A percentile compares a stretch with the other conserved stretches of the same genome.
phyloP scores from a whole-genome alignment of 768 basidiomycete genomes.

The Russula sp. region DNA sequence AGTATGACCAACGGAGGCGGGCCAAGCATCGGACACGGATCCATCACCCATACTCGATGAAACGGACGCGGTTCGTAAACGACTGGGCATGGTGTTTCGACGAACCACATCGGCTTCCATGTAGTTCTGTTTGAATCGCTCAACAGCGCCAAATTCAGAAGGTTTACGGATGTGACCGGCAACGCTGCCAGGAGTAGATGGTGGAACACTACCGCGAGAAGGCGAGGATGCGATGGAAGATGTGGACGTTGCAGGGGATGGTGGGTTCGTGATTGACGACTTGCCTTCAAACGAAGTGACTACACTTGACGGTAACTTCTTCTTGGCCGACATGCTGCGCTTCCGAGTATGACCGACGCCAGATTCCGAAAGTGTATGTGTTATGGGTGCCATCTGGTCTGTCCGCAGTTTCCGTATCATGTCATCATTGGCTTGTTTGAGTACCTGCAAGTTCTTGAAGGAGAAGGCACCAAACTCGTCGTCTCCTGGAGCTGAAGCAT shows the following conservation, averaged over 20 bases:
- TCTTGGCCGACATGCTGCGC: constrained; percentile 71
- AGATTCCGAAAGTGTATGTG: constrained; percentile 70
- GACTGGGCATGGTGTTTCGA: constrained; percentile 81
- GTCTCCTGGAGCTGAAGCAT: constrained; percentile 52
- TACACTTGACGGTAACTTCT: constrained; percentile 79
- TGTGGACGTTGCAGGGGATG: constrained; percentile 88
- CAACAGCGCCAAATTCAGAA: constrained; percentile 83
- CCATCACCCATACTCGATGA: constrained; percentile 74
- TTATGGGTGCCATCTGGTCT: constrained; percentile 78
- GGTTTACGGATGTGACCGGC: constrained; percentile 75
- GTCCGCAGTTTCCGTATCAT: constrained; percentile 93
- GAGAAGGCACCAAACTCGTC: constrained; percentile 98
- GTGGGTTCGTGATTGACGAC: constrained; percentile 65
- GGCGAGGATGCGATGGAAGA: constrained; percentile 90
- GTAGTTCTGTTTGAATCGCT: constrained; percentile 83
- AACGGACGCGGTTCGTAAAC: constrained; percentile 80
- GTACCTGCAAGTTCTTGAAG: constrained; percentile 93
- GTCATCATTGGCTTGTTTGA: constrained; percentile 99
- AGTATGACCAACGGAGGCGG: constrained; percentile 53
- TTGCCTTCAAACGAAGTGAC: constrained; percentile 66
- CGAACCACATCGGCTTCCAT: constrained; percentile 68
- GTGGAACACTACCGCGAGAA: constrained; percentile 68
- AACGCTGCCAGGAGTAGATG: constrained; percentile 66
- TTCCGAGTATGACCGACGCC: constrained; percentile 57
- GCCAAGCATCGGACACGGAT: constrained; percentile 73